phyloP scores from a whole-genome alignment of 2,329 filamentous ascomycete genomes.

The Didymella arachidicola region DNA sequence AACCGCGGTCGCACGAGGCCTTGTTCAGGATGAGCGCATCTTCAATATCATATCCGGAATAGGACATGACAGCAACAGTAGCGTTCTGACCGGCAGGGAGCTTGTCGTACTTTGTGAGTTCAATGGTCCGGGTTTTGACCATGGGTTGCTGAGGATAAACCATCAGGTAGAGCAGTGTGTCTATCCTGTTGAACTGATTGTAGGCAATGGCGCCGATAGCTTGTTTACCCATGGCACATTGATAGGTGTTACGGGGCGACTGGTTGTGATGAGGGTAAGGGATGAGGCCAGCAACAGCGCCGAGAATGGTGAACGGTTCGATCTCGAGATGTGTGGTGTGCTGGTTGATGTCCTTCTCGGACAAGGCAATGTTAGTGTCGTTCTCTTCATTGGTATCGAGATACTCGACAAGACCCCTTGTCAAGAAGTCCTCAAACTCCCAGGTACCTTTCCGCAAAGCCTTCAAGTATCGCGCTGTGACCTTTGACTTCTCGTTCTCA shows the following conservation, averaged over 20 bases:
- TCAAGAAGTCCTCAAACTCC: conserved; percentile 93
- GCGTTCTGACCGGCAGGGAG: conserved; percentile 96
- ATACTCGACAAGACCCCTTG: conserved; percentile 90
- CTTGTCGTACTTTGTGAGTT: conserved; percentile 96
- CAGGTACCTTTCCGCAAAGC: conserved; percentile 83
- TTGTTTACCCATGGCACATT: conserved; percentile 99
- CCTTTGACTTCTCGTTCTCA: conserved; percentile 82
- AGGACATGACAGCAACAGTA: conserved; percentile 98
- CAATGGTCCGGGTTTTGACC: conserved; percentile 96
- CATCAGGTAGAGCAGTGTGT: conserved; percentile 93
- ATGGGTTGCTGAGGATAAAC: conserved; percentile 98
- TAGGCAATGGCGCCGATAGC: conserved; percentile 98
- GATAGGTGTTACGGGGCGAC: conserved; percentile 97
- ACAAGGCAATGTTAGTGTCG: conserved; percentile 89
- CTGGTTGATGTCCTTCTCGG: conserved; percentile 82
- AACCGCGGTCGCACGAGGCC: conserved; percentile 91
- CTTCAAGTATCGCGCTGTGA: conserved; percentile 79
- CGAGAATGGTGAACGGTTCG: conserved; percentile 95
- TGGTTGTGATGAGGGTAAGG: conserved; percentile 99
- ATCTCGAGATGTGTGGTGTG: conserved; percentile 95
- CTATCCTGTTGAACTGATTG: conserved; percentile 96
- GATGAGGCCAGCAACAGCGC: conserved; percentile 93
- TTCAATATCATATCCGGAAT: conserved; percentile 99
- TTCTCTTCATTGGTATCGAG: conserved; percentile 99
- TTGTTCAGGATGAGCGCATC: conserved; percentile 97